Conservation (phyloP, 1,284 basidiomycete species). For the Cutaneotrichosporon mucoides region DNA sequence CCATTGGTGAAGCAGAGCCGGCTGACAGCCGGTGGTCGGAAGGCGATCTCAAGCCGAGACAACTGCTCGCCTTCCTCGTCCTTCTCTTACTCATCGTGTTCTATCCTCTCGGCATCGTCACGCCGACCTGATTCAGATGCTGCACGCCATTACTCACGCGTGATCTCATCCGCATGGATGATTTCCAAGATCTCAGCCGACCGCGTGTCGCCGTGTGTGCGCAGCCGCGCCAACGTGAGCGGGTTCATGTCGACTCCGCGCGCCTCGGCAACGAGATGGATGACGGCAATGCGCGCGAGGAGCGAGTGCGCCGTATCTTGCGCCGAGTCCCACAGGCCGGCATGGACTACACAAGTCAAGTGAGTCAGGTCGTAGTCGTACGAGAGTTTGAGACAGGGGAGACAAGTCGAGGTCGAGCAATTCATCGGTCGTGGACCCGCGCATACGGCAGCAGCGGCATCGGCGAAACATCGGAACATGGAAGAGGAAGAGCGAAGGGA, state of each 20-base stretch:
- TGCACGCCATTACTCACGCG: slow-evolving; percentile 46
- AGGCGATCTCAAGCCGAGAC: too few relatives aligned
- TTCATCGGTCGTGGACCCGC: too few relatives aligned
- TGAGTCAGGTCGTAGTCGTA: too few relatives aligned
- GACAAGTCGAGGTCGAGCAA: neutral
- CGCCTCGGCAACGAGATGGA: slow-evolving; percentile 85
- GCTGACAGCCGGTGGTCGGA: too few relatives aligned
- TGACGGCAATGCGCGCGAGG: slow-evolving; percentile 73
- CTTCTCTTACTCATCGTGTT: too few relatives aligned
- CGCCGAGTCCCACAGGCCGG: slow-evolving; percentile 77
- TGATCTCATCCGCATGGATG: slow-evolving; percentile 79
- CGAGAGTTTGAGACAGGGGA: neutral
- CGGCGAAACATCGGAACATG: neutral
- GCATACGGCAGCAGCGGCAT: neutral
- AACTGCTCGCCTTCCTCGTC: too few relatives aligned
- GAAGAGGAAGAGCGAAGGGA: too few relatives aligned
- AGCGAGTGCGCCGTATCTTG: slow-evolving; percentile 67
- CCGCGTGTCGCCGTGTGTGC: slow-evolving; percentile 63
- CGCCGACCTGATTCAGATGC: too few relatives aligned
- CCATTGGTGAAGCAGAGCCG: too few relatives aligned
- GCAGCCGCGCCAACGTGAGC: slow-evolving; percentile 71
- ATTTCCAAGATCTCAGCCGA: slow-evolving; percentile 68
- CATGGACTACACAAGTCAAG: slow-evolving; percentile 57
- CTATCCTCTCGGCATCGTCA: too few relatives aligned
- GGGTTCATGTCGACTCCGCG: slow-evolving; percentile 84